A percentile compares a stretch with the other conserved stretches of the same genome.
Evolutionary conservation across 148 eudicot species (phyloP).

Genomic region (Nepenthes gracilis): DNA sequence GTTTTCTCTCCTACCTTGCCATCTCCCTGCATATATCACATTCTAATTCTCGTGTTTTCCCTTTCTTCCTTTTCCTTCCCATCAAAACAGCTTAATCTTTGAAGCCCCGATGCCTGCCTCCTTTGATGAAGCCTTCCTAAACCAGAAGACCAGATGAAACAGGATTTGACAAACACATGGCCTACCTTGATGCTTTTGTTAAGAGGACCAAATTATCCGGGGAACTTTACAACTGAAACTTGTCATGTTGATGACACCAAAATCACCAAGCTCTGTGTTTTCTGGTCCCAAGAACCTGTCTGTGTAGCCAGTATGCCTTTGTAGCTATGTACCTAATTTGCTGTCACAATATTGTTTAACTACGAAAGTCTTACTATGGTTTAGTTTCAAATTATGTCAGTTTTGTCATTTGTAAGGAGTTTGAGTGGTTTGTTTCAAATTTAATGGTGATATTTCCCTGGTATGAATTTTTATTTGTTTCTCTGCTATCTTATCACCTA

Average conservation of each 20-base stretch:
- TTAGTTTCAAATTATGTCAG: too few relatives aligned
- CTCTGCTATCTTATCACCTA: too few relatives aligned
- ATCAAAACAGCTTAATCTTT: slow-evolving; percentile 71
- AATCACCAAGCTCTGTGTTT: slow-evolving; percentile 43
- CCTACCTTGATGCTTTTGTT: slow-evolving; percentile 62
- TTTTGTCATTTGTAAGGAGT: too few relatives aligned
- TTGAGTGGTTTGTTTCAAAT: too few relatives aligned
- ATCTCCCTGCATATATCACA: slow-evolving; percentile 24
- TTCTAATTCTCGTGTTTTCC: slow-evolving; percentile 63
- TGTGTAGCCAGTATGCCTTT: slow-evolving; percentile 41
- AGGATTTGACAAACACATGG: slow-evolving; percentile 54
- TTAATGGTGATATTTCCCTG: too few relatives aligned
- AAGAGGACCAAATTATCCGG: slow-evolving; percentile 53
- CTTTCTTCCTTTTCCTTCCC: slow-evolving; percentile 74
- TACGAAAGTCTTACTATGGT: background rate
- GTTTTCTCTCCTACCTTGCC: slow-evolving; percentile 26
- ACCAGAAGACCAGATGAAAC: slow-evolving; percentile 90
- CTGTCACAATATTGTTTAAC: slow-evolving; percentile 4
- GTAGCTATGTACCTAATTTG: slow-evolving; percentile 12
- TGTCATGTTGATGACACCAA: slow-evolving; percentile 65
- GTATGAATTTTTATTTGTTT: too few relatives aligned
- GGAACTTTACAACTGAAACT: slow-evolving; percentile 51
- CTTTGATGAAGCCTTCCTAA: slow-evolving; percentile 76
- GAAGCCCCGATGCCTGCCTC: slow-evolving; percentile 89
- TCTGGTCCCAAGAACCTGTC: slow-evolving; percentile 49